These are phyloP conservation scores for Penicillium psychrosexuale DNA, from an alignment of 2,329 filamentous ascomycete species.

Conservation along the genomic window DNA sequence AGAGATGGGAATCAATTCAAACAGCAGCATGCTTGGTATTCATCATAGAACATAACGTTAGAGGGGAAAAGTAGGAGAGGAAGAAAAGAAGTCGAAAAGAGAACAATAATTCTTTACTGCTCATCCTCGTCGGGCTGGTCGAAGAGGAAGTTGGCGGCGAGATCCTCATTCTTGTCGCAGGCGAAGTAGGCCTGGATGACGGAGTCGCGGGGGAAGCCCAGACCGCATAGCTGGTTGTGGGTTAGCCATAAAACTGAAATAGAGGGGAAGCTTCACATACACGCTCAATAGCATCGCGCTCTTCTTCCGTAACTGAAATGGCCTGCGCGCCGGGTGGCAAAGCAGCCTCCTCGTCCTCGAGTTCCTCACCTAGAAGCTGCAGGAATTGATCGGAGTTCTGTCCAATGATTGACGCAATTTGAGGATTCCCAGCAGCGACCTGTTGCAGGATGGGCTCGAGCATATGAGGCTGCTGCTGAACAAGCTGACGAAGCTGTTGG, in stretches of 20 bases:
- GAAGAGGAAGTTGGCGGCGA: constrained; percentile 96
- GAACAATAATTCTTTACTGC: constrained; percentile 25
- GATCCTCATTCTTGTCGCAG: constrained; percentile 98
- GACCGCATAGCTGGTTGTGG: constrained; percentile 68
- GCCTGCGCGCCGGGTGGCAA: constrained; percentile 84
- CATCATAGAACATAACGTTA: constrained; percentile 26
- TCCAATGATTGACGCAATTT: constrained; percentile 87
- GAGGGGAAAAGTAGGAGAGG: constrained; percentile 1
- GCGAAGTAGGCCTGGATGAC: constrained; percentile 99
- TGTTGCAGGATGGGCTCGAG: constrained; percentile 96
- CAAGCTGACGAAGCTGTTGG: constrained; percentile 93
- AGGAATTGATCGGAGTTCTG: constrained; percentile 92
- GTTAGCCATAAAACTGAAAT: constrained; percentile 14
- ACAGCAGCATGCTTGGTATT: constrained; percentile 29
- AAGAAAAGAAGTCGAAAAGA: not conserved
- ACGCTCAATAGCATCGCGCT: constrained; percentile 93
- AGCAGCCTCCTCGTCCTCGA: constrained; percentile 66
- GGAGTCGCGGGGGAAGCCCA: constrained; percentile 88
- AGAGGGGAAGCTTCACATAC: constrained; percentile 52
- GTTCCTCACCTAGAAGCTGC: constrained; percentile 81
- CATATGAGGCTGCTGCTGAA: constrained; percentile 98
- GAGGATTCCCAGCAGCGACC: constrained; percentile 89
- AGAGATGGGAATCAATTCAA: constrained; percentile 16
- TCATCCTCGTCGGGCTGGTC: constrained; percentile 86
- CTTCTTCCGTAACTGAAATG: constrained; percentile 90